Evolutionary conservation across 352 stramenopile genomes (phyloP).

Genomic region (Globisporangium nodosum): DNA sequence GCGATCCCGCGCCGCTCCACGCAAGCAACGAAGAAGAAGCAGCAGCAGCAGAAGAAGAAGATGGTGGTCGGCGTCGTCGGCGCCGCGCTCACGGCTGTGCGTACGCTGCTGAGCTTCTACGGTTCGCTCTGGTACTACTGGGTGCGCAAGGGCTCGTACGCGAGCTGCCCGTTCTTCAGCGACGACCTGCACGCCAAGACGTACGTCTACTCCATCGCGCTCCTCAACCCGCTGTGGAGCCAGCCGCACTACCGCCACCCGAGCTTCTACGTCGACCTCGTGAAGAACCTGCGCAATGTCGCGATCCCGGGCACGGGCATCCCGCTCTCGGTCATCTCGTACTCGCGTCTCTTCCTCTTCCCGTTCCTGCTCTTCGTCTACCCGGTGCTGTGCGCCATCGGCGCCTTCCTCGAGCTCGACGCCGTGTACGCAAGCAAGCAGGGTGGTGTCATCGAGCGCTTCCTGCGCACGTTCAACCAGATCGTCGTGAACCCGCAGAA

Average conservation of each 20-base stretch:
- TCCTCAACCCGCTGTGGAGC: slow-evolving; percentile 93
- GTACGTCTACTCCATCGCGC: slow-evolving; percentile 93
- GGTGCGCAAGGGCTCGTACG: slow-evolving; percentile 65
- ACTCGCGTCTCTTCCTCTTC: slow-evolving; percentile 76
- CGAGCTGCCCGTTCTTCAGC: slow-evolving; percentile 72
- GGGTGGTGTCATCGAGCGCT: slow-evolving; percentile 80
- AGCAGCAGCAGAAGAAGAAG: neutral
- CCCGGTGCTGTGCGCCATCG: slow-evolving; percentile 79
- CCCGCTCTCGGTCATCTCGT: slow-evolving; percentile 87
- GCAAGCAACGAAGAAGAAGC: neutral
- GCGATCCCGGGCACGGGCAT: slow-evolving; percentile 96
- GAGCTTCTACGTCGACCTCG: slow-evolving; percentile 92
- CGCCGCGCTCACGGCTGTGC: slow-evolving; percentile 19
- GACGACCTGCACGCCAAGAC: slow-evolving; percentile 84
- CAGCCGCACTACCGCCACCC: slow-evolving; percentile 96
- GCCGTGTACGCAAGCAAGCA: slow-evolving; percentile 56
- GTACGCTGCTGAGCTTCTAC: slow-evolving; percentile 70
- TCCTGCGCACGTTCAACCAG: slow-evolving; percentile 85
- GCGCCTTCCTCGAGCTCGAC: slow-evolving; percentile 70
- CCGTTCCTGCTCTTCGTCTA: slow-evolving; percentile 88
- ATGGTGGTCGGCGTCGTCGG: slow-evolving; percentile 31
- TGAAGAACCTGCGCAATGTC: slow-evolving; percentile 97
- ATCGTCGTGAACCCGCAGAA: slow-evolving; percentile 88
- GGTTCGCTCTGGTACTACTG: slow-evolving; percentile 76
- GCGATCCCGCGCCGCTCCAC: slow-evolving; percentile 6